A percentile compares a stretch with the other conserved stretches of the same genome.
Evolutionary conservation across 495 filamentous ascomycete species (phyloP).

Genomic region (Xylaria palmicola): DNA sequence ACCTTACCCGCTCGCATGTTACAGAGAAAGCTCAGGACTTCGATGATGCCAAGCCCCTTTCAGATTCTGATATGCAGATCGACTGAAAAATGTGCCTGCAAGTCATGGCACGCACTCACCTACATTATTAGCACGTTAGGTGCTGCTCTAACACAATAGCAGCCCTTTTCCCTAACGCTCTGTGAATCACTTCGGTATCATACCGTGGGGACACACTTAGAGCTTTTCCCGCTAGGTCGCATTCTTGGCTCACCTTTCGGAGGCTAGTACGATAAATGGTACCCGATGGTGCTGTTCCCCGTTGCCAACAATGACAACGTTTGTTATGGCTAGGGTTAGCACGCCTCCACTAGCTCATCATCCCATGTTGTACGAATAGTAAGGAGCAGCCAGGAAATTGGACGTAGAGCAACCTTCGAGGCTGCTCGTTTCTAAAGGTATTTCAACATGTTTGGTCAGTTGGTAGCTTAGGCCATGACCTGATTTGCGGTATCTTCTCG

Average conservation of each 20-base stretch:
- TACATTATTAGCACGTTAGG: background rate
- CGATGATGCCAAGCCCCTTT: constrained; percentile 5
- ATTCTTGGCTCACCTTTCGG: background rate
- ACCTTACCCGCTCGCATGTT: background rate
- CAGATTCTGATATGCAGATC: constrained; percentile 28
- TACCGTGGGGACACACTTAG: background rate
- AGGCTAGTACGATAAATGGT: background rate
- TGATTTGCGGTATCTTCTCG: background rate
- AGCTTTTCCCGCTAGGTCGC: background rate
- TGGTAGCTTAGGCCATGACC: background rate
- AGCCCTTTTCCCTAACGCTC: background rate
- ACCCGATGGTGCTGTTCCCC: background rate
- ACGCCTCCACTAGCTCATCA: background rate
- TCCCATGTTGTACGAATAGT: background rate
- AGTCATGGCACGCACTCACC: background rate
- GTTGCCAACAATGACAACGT: background rate
- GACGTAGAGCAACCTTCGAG: background rate
- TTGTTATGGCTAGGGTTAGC: background rate
- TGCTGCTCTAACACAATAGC: background rate
- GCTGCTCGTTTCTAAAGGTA: background rate
- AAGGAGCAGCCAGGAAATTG: background rate
- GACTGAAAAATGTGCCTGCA: constrained; percentile 17
- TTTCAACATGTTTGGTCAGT: background rate
- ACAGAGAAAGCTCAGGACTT: background rate
- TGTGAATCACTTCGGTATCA: background rate